Base-by-base conservation (phyloP, 805 yeast genomes). In the Kregervanrija pseudodelftensis region DNA sequence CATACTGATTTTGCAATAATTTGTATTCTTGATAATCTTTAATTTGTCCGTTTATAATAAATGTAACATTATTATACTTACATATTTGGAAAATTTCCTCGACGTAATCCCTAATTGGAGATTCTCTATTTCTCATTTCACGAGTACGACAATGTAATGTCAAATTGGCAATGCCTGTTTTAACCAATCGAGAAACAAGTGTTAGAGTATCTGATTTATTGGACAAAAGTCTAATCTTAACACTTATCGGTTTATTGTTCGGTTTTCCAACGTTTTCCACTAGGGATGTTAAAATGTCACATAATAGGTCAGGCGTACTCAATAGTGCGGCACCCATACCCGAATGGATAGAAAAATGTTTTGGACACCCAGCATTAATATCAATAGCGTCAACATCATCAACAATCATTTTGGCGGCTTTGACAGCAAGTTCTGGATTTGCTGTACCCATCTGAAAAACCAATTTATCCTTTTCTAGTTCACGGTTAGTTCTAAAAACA, bases 251-350 rank as follows among this genome's bases (percentile, higher is more conserved):
- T 53, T 88, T 86, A 14, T 70, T 65, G 55, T 75, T 62, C 4
- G 95, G 95, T 44, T 64, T 70, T 5, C 99, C 99, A 1, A 93
- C 90, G 50, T 88, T 70, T 17, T 73, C 73, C 2, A 93, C 97
- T 40, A 93, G 66, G 8, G 74, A 73, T 3, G 64, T 63, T 48
- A 93, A 65, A 30, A 93, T 93, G 12, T 73, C 72, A 51, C 82
- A 84, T 13, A 93, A 69, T 34, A 77, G 66, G 38, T 86, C 96
- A 0, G 98, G 97, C 0, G 90, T 86, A 31, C 73, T 69, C 44
- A 93, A 68, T 39, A 93, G 68, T 1, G 96, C 97, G 2, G 98
- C 96, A 5, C 99, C 99, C 98, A 93, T 93, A 1, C 99, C 99
- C 0, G 95, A 73, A 63, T 93, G 99, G 3, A 89, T 74, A 1